phyloP scores from a whole-genome alignment of 345 rosid species.

The Aethionema arabicum region DNA sequence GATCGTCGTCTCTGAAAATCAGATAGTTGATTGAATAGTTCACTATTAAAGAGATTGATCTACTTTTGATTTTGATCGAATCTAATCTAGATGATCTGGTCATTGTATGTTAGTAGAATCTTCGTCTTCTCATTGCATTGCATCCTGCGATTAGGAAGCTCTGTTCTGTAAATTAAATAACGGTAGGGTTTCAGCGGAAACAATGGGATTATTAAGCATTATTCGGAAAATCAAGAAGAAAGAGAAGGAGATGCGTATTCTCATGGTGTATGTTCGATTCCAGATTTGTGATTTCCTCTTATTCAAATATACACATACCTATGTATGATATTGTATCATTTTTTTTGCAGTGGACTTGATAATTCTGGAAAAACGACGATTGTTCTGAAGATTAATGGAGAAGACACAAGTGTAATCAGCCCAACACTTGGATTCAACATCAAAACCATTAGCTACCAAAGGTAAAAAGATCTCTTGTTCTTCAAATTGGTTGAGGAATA shows the following conservation, averaged over 20 bases:
- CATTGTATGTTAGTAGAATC: too few relatives aligned
- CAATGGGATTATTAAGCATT: conserved; percentile 49
- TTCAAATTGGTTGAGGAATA: too few relatives aligned
- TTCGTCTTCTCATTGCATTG: too few relatives aligned
- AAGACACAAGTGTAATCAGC: conserved; percentile 83
- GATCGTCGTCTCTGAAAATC: background rate
- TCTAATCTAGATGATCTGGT: background rate
- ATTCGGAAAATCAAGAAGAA: conserved; percentile 88
- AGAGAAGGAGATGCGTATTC: conserved; percentile 95
- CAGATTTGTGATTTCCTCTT: background rate
- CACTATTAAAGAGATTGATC: background rate
- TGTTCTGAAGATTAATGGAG: conserved; percentile 89
- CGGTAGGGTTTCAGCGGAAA: background rate
- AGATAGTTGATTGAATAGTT: background rate
- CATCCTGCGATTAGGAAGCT: background rate
- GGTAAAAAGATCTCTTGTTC: conserved; percentile 36
- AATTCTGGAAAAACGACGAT: conserved; percentile 95
- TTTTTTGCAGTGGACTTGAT: conserved; percentile 67
- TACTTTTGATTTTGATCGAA: background rate
- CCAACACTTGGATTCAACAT: conserved; percentile 97
- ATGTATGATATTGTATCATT: background rate
- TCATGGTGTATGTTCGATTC: conserved; percentile 73
- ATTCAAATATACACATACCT: background rate
- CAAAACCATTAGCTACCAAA: conserved; percentile 73
- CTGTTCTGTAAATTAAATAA: background rate